Evolutionary conservation across 257 asterid genomes (phyloP), one percentile per base, ranked within the genome.

Genomic region (Nicotiana otophora): DNA sequence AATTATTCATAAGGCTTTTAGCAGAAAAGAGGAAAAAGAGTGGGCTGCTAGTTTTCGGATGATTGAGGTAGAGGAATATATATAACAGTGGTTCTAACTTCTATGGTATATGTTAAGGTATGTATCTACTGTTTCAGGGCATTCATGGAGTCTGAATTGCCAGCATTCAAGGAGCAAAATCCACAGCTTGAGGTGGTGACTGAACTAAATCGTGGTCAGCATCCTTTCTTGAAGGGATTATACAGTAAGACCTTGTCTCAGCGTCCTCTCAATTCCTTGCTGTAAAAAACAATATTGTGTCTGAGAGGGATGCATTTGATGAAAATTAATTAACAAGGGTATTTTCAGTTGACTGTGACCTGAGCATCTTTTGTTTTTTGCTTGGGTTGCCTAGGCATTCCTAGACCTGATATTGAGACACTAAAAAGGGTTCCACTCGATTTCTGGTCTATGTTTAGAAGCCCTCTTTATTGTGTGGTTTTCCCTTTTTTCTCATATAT

Each of bases 101-200:
- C 5, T 15, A 3, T 74, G 62, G 80, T 14, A 3, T 15, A 48
- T 74, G 39, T 51, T 7, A 48, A 74, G 79, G 36, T 72, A 5
- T 81, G 76, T 15, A 62, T 72, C 28, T 19, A 51, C 74, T 19
- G n/a, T 81, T 61, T 23, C 81, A 94, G 98, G 91, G 94, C 90
- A 85, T 96, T 94, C 80, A 89, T 96, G 96, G 96, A 96, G 75
- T 88, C 98, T 81, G 84, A 92, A 66, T 82, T 96, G 87, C 91
- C 93, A 17, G 92, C 94, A 55, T 90, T 96, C 55, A 92, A 69
- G 77, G 94, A 94, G 84, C 84, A 81, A 82, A 92, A 89, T 75
- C 96, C 97, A 68, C 99, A 94, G 80, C 96, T 96, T 85, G 97
- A 96, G 90, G 98, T 96, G 76, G 88, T 94, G 39, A 83, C 95